phyloP scores from a whole-genome alignment of 805 yeast species.

The Pichia pseudocactophila region DNA sequence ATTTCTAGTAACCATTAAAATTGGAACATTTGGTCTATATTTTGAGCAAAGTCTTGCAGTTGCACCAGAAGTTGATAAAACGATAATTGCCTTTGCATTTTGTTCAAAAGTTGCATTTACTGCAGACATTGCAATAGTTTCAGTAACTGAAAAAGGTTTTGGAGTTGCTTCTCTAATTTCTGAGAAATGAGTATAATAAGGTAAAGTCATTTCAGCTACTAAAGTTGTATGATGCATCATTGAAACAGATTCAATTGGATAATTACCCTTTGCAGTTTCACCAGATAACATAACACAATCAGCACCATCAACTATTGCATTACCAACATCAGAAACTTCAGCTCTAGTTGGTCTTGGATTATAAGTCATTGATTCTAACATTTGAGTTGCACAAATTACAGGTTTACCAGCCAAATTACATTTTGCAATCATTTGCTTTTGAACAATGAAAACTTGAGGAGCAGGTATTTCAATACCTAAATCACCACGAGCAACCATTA shows the following conservation, averaged over 20 bases:
- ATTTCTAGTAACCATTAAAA: constrained; percentile 97
- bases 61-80: constrained; percentile 88
- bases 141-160: constrained; percentile 87
- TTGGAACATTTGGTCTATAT: constrained; percentile 96
- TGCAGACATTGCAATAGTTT: constrained; percentile 96
- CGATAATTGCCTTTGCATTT: constrained; percentile 93
- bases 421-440: constrained; percentile 97
- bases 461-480: constrained; percentile 99
- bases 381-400: constrained; percentile 98
- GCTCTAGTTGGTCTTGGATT: constrained; percentile 99
- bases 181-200: constrained; percentile 73
- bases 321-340: constrained; percentile 98
- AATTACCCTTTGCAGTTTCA: constrained; percentile 99
- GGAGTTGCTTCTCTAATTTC: constrained; percentile 80
- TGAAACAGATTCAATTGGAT: constrained; percentile 94
- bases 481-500: constrained; percentile 99
- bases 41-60: constrained; percentile 95
- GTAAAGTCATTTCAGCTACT: constrained; percentile 94
- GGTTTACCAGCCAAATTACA: constrained; percentile 99
- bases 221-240: constrained; percentile 98
- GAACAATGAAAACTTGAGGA: constrained; percentile 96
- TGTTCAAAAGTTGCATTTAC: constrained; percentile 96
- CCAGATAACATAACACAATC: constrained; percentile 99
- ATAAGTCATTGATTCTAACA: constrained; percentile 99
- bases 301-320: constrained; percentile 98